phyloP scores from a whole-genome alignment of 768 basidiomycete genomes.

The Kwoniella pini region DNA sequence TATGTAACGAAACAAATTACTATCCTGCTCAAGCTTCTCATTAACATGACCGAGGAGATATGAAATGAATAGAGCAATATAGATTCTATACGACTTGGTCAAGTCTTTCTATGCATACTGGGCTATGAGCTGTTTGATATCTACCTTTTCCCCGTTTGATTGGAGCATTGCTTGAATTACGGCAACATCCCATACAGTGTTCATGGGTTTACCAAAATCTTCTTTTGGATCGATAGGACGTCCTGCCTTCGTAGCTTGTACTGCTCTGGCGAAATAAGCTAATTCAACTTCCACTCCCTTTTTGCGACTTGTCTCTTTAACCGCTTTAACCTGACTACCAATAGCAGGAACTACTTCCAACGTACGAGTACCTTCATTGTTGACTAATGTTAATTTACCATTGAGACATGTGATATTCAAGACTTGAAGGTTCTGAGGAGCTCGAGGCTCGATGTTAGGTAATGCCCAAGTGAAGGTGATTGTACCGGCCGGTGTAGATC shows the following conservation, averaged over 20 bases:
- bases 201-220: neutral
- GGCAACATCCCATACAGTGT: slow-evolving; percentile 1
- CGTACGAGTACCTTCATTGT: neutral
- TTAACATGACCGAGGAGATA: no score
- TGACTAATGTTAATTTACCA: neutral
- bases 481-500: neutral
- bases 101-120: neutral
- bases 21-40: no score
- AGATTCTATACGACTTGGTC: no score
- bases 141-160: neutral
- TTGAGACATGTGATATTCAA: slow-evolving; percentile 2
- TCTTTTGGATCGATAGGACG: neutral
- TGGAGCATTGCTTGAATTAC: slow-evolving; percentile 1
- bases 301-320: neutral
- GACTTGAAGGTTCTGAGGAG: neutral
- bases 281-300: neutral
- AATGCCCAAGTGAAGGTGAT: slow-evolving; percentile 5
- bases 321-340: neutral
- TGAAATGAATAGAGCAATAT: no score
- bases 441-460: neutral
- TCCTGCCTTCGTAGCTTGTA: slow-evolving; percentile 1
- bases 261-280: neutral
- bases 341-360: neutral
- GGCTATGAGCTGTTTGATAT: neutral
- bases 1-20: no score